These are phyloP conservation scores for Escallonia herrerae DNA, from an alignment of 129 eudicot genomes.

Conservation along the genomic window DNA sequence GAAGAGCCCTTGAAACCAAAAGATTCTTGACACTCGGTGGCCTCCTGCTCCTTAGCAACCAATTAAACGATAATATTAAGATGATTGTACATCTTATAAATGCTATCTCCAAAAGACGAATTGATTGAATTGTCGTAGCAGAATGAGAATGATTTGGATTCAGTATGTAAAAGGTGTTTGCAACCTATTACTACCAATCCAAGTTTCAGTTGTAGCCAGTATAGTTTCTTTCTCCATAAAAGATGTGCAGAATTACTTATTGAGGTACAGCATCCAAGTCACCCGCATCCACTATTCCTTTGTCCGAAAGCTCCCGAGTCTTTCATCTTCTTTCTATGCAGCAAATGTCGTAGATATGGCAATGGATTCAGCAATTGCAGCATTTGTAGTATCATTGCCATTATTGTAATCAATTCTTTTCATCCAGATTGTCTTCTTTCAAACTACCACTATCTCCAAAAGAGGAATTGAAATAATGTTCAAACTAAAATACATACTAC, in stretches of 20 bases:
- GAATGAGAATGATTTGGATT: slow-evolving; percentile 10
- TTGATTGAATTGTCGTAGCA: slow-evolving; percentile 44
- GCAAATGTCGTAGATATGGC: too few species aligned
- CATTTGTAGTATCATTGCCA: slow-evolving; percentile 6
- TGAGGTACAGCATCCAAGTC: too few species aligned
- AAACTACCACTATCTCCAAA: slow-evolving; percentile 48
- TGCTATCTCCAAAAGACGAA: slow-evolving; percentile 63
- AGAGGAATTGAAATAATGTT: slow-evolving; percentile 62
- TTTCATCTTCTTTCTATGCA: too few species aligned
- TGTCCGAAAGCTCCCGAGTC: too few species aligned
- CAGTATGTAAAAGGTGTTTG: too few species aligned
- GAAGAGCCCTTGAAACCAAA: slow-evolving; percentile 46
- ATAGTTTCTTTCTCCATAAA: too few species aligned
- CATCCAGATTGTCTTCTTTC: slow-evolving; percentile 59
- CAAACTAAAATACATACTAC: too few species aligned
- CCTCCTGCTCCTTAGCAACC: slow-evolving; percentile 52
- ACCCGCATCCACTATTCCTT: too few species aligned
- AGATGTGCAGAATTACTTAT: too few species aligned
- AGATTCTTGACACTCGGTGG: slow-evolving; percentile 47
- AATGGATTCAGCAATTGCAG: too few species aligned
- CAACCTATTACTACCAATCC: too few species aligned
- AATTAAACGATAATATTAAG: slow-evolving; percentile 37
- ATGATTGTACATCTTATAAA: slow-evolving; percentile 55
- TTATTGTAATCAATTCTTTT: slow-evolving; percentile 32
- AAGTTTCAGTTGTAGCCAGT: too few species aligned